phyloP scores from a whole-genome alignment of 1,284 basidiomycete species.

The Bjerkandera adusta region DNA sequence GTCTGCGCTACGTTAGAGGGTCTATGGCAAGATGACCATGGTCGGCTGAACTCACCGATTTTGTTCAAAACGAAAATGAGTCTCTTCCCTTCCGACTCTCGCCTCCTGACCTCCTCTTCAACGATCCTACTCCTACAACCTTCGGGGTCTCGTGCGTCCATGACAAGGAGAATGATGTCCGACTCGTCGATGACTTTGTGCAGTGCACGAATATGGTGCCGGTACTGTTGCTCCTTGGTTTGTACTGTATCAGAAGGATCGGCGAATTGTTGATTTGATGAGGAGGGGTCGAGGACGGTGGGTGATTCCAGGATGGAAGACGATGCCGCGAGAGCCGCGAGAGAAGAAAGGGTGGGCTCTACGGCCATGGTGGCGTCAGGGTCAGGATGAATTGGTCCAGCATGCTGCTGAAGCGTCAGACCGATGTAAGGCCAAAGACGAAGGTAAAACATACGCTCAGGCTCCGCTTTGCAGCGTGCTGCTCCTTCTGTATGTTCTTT shows the following conservation, averaged over 20 bases:
- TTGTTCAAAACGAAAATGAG: slow-evolving; percentile 91
- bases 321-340: slow-evolving; percentile 38
- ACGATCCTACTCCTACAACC: slow-evolving; percentile 86
- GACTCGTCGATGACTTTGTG: slow-evolving; percentile 93
- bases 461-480: slow-evolving; percentile 22
- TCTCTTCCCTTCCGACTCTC: slow-evolving; percentile 85
- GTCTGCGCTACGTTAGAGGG: slow-evolving; percentile 47
- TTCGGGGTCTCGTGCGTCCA: slow-evolving; percentile 92
- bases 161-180: slow-evolving; percentile 86
- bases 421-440: slow-evolving; percentile 8
- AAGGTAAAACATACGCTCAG: slow-evolving; percentile 14
- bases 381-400: slow-evolving; percentile 33
- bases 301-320: too few species aligned
- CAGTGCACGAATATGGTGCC: slow-evolving; percentile 72
- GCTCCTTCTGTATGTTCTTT: slow-evolving; percentile 53
- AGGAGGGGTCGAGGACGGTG: slow-evolving; percentile 9
- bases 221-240: slow-evolving; percentile 66
- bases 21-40: slow-evolving; percentile 1
- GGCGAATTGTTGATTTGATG: slow-evolving; percentile 23
- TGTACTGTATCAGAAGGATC: slow-evolving; percentile 35
- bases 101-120: slow-evolving; percentile 85
- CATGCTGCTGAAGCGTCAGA: slow-evolving; percentile 10
- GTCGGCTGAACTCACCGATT: slow-evolving; percentile 63
- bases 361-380: slow-evolving; percentile 69
- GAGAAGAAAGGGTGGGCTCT: slow-evolving; percentile 64